Base-by-base conservation (phyloP, 208 protist species). In the Trypanosoma theileri region DNA sequence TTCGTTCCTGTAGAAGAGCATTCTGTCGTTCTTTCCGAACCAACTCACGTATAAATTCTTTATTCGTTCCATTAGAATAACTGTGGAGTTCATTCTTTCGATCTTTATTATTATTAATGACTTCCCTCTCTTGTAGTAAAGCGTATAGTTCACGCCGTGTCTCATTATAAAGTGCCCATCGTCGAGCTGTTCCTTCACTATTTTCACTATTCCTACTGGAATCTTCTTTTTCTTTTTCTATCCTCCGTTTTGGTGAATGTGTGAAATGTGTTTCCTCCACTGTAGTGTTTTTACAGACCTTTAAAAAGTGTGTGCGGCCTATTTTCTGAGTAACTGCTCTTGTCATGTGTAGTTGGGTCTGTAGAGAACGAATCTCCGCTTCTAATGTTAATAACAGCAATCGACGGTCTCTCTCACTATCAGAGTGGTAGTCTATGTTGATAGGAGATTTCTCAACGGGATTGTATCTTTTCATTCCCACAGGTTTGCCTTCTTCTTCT, bases 141-240 rank as follows among this genome's bases (percentile, higher is more conserved):
- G 31, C 55, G 14, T 59, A 16, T 31, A 59, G 16, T 59, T 59
- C 55, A 22, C 55, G 28, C 44, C 55, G 55, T 45, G 55, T 59
- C 7, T 59, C 22, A 26, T 59, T 11, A 31, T 59, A 59, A 45
- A 59, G 10, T 22, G n/a, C 31, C 55, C 22, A 59, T 11, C 28
- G 40, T 16, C 55, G 55, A 59, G 40, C 55, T 26, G 16, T 35
- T 21, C 28, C 52, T 26, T 53, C 50, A 21, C 14, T 31, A 35
- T 12, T 16, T 57, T 31, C 28, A 13, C 4, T 31, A 26, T 16
- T 35, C 4, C 13, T 26, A 57, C 22, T 16, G 22, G 12, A 45
- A 14, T 45, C 40, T 59, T 31, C 16, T 35, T 35, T 7, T 57
- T 26, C 16, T 53, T 22, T 19, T 35, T 57, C 21, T 26, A 13